phyloP scores from a whole-genome alignment of 768 basidiomycete genomes.

The Lepiota brunneoincarnata region DNA sequence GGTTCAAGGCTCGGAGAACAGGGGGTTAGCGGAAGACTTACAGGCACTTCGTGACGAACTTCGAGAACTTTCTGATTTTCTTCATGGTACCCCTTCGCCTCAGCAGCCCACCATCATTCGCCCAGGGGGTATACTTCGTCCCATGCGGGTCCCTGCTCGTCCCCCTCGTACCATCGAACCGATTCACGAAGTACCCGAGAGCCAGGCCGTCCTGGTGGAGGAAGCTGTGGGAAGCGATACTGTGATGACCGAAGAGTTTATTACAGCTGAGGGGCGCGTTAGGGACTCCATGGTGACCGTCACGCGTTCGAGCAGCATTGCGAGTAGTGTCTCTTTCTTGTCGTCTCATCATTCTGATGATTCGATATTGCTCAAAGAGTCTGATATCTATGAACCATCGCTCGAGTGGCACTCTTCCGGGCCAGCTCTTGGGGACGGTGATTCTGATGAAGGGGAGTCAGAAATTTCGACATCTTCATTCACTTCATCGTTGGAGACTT shows the following conservation, averaged over 20 bases:
- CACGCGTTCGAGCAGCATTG: slow-evolving; percentile 37
- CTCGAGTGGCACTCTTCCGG: slow-evolving; percentile 1
- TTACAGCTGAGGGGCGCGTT: slow-evolving; percentile 15
- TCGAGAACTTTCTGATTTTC: slow-evolving; percentile 54
- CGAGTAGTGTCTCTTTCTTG: slow-evolving; percentile 42
- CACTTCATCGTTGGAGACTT: slow-evolving; percentile 9
- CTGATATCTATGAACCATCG: slow-evolving; percentile 12
- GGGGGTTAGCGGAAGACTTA: slow-evolving; percentile 65
- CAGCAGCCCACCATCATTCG: slow-evolving; percentile 17
- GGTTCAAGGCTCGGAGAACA: slow-evolving; percentile 58
- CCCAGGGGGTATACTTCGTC: slow-evolving; percentile 4
- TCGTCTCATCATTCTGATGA: slow-evolving; percentile 78
- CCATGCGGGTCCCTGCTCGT: background rate
- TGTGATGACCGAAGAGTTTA: slow-evolving; percentile 13
- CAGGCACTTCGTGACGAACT: slow-evolving; percentile 70
- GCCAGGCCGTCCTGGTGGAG: slow-evolving; percentile 27
- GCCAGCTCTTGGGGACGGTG: background rate
- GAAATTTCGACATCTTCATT: slow-evolving; percentile 11
- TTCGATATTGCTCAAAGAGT: slow-evolving; percentile 35
- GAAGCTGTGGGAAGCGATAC: slow-evolving; percentile 44
- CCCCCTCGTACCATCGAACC: slow-evolving; percentile 2
- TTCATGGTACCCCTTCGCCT: slow-evolving; percentile 43
- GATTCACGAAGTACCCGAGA: slow-evolving; percentile 1
- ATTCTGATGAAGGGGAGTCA: slow-evolving; percentile 1
- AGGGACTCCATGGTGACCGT: slow-evolving; percentile 27